Evolutionary conservation across 2,329 filamentous ascomycete genomes (phyloP), one percentile per base, ranked within the genome.

Genomic region (Lachnellula arida): DNA sequence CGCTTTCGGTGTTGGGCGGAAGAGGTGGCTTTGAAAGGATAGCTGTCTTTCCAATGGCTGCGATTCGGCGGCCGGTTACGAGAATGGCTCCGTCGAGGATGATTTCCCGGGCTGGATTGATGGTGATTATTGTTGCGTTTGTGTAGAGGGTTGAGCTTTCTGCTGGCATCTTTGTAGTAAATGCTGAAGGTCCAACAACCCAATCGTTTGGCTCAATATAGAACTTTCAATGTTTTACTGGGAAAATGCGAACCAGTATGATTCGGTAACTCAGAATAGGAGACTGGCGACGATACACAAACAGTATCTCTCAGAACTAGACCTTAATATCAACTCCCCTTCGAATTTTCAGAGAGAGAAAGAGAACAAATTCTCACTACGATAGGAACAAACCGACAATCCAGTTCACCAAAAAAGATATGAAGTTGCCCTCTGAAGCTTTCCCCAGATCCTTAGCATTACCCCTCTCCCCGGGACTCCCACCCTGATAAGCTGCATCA

Each of bases 91-190:
- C 78, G 57, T 80, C 71, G 4, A 73, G 64, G 54, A 79, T 74
- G 49, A 81, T 72, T 37, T 75, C 71, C 19, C 76, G 71, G 15
- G 61, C 59, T 28, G 68, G 49, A 61, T 81, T 78, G 60, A 81
- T 70, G 0, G 78, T 81, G 60, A 81, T 74, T 55, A 82, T 76
- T 2, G 77, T 80, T 8, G 74, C 78, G 60, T 79, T 69, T 1
- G 70, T 73, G 59, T 79, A 78, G 0, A 81, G 67, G 5, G 43
- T 58, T 35, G 52, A 55, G 12, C 32, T 53, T 46, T 48, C 39
- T 22, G 12, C 32, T 52, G 55, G 43, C 55, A 57, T 57, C 15
- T 51, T 57, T 39, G 49, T 17, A 46, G 28, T 28, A 22, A 5
- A 6, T 14, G 3, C 14, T 40, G 8, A 8, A 22, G 22, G 8